phyloP scores from a whole-genome alignment of 2,329 filamentous ascomycete species.

The Chaetomiaceae sp. region DNA sequence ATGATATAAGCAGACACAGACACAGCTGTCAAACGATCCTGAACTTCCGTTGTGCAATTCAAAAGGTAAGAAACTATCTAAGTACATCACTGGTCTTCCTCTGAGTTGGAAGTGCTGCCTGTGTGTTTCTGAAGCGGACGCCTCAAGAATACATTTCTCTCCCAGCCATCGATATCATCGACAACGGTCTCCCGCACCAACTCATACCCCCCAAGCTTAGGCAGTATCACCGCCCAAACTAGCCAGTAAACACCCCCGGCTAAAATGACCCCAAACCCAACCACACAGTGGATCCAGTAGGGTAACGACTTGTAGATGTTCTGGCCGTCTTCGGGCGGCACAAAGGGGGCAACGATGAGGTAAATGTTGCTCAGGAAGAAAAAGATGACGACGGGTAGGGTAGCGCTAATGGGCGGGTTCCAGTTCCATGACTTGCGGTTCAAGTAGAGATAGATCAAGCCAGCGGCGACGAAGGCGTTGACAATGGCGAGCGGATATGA shows the following conservation, averaged over 20 bases:
- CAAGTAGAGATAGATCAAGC: slow-evolving; percentile 49
- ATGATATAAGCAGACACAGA: no score
- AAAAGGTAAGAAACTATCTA: no score
- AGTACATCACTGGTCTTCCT: no score
- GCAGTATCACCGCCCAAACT: slow-evolving; percentile 49
- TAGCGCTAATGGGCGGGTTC: slow-evolving; percentile 51
- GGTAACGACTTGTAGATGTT: slow-evolving; percentile 50
- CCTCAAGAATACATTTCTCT: slow-evolving; percentile 49
- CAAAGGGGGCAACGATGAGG: slow-evolving; percentile 55
- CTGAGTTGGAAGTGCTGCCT: neutral
- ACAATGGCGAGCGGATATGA: slow-evolving; percentile 58
- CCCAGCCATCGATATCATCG: slow-evolving; percentile 59
- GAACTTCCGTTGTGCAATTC: no score
- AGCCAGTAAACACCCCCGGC: slow-evolving; percentile 53
- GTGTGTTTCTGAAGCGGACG: slow-evolving; percentile 29
- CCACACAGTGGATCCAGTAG: slow-evolving; percentile 55
- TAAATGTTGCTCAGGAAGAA: slow-evolving; percentile 59
- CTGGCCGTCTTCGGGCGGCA: slow-evolving; percentile 47
- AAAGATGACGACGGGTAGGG: slow-evolving; percentile 50
- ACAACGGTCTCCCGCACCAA: slow-evolving; percentile 51
- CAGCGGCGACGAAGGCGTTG: slow-evolving; percentile 50
- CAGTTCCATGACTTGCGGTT: slow-evolving; percentile 45
- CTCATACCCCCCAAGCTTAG: slow-evolving; percentile 49
- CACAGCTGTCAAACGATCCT: no score
- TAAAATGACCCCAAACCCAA: slow-evolving; percentile 50